These are phyloP conservation scores for Elsinoe australis DNA, from an alignment of 2,329 filamentous ascomycete genomes.

Conservation along the genomic window DNA sequence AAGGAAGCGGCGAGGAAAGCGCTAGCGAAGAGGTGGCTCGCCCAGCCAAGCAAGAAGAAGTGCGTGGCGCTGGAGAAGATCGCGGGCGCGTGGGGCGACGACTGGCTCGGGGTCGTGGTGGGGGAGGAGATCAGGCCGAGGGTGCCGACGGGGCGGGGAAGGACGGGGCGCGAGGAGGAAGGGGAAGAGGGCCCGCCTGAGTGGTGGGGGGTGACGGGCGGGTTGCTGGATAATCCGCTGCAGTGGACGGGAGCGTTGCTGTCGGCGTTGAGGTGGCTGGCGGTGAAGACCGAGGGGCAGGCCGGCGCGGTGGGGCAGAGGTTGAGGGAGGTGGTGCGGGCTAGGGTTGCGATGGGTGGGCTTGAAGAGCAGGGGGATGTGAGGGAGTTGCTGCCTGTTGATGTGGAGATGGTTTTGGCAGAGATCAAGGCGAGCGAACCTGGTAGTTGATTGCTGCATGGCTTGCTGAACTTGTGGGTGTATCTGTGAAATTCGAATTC, in stretches of 20 bases:
- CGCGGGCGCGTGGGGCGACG: neutral
- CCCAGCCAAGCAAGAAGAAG: neutral
- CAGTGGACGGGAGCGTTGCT: neutral
- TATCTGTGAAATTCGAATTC: too few species aligned
- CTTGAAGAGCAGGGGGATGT: neutral
- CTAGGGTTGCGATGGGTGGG: neutral
- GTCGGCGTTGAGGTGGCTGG: neutral
- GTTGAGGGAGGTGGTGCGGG: constrained; percentile 1
- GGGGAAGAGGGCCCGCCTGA: neutral
- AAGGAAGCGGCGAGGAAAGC: neutral
- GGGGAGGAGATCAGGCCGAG: neutral
- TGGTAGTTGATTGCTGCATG: too few species aligned
- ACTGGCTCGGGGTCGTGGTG: neutral
- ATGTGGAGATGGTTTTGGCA: neutral
- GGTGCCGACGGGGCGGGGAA: neutral
- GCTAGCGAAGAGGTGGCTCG: neutral
- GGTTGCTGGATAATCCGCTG: neutral
- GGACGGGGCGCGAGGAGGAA: neutral
- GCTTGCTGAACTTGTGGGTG: too few species aligned
- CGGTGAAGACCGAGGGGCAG: neutral
- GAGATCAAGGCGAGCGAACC: neutral
- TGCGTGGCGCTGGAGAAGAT: neutral
- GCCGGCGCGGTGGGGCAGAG: neutral
- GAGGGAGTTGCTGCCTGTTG: neutral
- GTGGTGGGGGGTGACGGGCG: neutral